Percentiles rank a stretch among this genome's conserved stretches.
These are phyloP conservation scores for Fusarium tjaetaba DNA, from an alignment of 2,329 filamentous ascomycete genomes.

Conservation along the genomic window DNA sequence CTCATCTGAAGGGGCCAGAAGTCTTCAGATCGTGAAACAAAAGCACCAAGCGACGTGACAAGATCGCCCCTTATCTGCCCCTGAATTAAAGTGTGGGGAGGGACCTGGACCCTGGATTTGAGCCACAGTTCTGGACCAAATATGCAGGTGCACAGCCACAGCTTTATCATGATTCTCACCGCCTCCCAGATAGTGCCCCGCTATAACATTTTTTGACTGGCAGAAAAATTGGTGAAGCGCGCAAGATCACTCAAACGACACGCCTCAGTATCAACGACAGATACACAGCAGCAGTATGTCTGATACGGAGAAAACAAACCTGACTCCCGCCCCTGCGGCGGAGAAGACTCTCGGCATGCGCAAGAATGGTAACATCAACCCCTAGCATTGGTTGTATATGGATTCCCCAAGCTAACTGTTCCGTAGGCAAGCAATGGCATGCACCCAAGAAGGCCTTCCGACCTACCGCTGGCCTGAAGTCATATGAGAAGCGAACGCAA, in stretches of 20 bases:
- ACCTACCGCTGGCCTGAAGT: constrained; percentile 78
- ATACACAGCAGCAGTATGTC: constrained; percentile 54
- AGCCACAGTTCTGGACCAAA: constrained; percentile 31
- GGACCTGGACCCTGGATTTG: constrained; percentile 34
- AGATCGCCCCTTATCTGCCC: constrained; percentile 37
- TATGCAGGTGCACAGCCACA: constrained; percentile 30
- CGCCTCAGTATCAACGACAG: constrained; percentile 3
- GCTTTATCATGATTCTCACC: constrained; percentile 17
- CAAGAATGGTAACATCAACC: constrained; percentile 73
- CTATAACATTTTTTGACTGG: constrained; percentile 41
- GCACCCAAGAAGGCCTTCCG: constrained; percentile 84
- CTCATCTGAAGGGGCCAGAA: constrained; percentile 16
- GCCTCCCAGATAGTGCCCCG: constrained; percentile 28
- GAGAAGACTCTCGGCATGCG: constrained; percentile 72
- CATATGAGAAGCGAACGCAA: constrained; percentile 80
- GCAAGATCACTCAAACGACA: constrained; percentile 18
- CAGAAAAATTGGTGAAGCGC: constrained; percentile 43
- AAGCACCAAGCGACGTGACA: constrained; percentile 32
- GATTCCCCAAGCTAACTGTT: constrained; percentile 16
- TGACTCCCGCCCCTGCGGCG: constrained; percentile 49
- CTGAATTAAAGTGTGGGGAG: constrained; percentile 36
- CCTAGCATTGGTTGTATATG: background rate
- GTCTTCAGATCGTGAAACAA: constrained; percentile 31
- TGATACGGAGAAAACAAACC: constrained; percentile 44
- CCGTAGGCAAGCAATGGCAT: constrained; percentile 93